A percentile compares a stretch with the other conserved stretches of the same genome.
These are phyloP conservation scores for Myriangium duriaei DNA, from an alignment of 2,329 filamentous ascomycete species.

Conservation along the genomic window DNA sequence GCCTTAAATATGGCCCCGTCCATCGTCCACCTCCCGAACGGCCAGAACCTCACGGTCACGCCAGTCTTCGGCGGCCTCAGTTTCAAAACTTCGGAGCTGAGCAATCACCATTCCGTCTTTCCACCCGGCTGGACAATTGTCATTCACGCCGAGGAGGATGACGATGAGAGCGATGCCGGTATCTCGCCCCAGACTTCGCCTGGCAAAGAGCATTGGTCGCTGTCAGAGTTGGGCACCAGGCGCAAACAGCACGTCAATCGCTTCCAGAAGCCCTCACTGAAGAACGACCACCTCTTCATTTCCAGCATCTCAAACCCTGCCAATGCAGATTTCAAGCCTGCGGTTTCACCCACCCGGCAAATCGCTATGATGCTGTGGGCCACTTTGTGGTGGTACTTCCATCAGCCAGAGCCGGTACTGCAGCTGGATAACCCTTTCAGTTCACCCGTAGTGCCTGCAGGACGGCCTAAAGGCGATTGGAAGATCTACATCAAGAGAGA, in stretches of 20 bases:
- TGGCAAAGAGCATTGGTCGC: conserved; percentile 16
- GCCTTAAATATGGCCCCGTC: conserved; percentile 27
- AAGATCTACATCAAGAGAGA: conserved; percentile 70
- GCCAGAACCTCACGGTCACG: conserved; percentile 66
- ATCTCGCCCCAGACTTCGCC: conserved; percentile 18
- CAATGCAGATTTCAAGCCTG: conserved; percentile 68
- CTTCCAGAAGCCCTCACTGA: conserved; percentile 64
- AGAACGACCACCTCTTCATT: conserved; percentile 75
- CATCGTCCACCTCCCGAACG: conserved; percentile 68
- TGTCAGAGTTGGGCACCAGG: conserved; percentile 8
- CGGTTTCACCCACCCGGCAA: conserved; percentile 70
- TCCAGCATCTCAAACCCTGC: conserved; percentile 80
- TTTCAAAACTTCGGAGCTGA: conserved; percentile 74
- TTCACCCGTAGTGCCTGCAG: conserved; percentile 49
- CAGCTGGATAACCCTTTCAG: conserved; percentile 52
- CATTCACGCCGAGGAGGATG: conserved; percentile 54
- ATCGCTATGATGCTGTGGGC: conserved; percentile 97
- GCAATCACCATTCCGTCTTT: conserved; percentile 54
- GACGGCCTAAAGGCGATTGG: conserved; percentile 76
- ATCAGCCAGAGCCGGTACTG: conserved; percentile 61
- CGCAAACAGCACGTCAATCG: conserved; percentile 40
- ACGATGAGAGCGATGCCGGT: conserved; percentile 21
- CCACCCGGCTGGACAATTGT: conserved; percentile 86
- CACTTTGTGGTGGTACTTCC: conserved; percentile 94
- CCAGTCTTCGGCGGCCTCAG: conserved; percentile 85